Evolutionary conservation across 164 flowering plant genomes (phyloP).

Genomic region (Chimonanthus praecox): DNA sequence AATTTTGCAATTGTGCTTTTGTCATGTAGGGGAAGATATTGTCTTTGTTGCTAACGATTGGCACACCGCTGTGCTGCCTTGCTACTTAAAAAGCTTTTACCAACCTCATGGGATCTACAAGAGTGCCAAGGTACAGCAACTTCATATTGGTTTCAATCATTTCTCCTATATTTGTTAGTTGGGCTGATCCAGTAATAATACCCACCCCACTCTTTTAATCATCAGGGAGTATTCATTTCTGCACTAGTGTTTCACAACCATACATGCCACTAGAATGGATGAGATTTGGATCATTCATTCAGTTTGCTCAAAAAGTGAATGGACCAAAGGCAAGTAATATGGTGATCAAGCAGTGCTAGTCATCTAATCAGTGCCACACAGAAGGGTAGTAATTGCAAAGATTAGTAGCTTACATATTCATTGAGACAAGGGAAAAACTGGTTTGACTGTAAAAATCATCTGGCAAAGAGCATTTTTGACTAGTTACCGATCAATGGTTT

Average conservation of each 20-base stretch:
- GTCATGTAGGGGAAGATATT: constrained; percentile 64
- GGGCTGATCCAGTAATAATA: background rate
- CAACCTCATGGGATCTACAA: constrained; percentile 51
- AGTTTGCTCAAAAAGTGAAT: background rate
- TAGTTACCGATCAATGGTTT: background rate
- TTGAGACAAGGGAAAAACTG: background rate
- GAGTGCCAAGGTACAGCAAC: constrained; percentile 53
- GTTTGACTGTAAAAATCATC: background rate
- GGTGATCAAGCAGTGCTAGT: too few species aligned
- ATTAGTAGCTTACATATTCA: background rate
- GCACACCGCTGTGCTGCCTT: constrained; percentile 81
- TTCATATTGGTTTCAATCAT: background rate
- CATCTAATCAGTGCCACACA: background rate
- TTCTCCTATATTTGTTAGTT: background rate
- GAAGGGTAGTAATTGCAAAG: background rate
- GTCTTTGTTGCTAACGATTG: constrained; percentile 77
- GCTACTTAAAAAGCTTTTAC: constrained; percentile 68
- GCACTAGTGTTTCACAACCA: background rate
- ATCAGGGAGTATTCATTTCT: background rate
- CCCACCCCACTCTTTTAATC: too few species aligned
- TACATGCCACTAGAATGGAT: background rate
- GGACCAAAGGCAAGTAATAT: background rate
- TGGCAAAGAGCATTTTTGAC: background rate
- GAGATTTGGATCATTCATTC: background rate
- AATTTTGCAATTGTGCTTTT: background rate